Base-by-base conservation (phyloP, 495 filamentous ascomycete genomes). In the Lasiosphaeria ovina region DNA sequence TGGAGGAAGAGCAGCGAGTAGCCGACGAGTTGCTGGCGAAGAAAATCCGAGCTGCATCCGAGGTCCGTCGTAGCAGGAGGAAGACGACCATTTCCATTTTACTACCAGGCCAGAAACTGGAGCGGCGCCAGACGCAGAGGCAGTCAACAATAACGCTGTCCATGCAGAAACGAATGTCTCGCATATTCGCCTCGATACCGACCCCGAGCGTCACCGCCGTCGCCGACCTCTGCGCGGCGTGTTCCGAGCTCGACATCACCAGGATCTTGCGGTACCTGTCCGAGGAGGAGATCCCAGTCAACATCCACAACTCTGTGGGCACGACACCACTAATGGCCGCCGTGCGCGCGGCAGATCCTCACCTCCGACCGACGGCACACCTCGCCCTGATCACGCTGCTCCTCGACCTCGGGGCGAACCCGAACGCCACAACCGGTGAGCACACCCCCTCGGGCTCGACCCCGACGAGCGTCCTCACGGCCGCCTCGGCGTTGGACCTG, bases 391-490 rank as follows among this genome's bases (percentile, higher is more conserved):
- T 71, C 6, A 36, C 42, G 0, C 55, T 71, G 17, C 36, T 71
- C 0, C 62, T 71, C 0, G 69, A 69, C 31, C 60, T 38, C 52
- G 69, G 69, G 4, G 69, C 69, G 0, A 60, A 71, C n/a, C 51
- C 62, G 0, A 63, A 70, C 17, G 45, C 50, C 1, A 53, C 36
- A 1, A 35, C 47, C 6, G 32, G n/a, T 4, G 47, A 24, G 16
- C 17, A 35, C 48, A 6, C 47, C 49, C 49, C 10, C 48, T 2
- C 4, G 35, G 49, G 24, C 7, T n/a, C 52, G 44, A 52, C 60
- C 17, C 16, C 45, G 1, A 35, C 53, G 24, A 62, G 56, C 9
- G 24, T 52, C n/a, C 12, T 71, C 0, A 45, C 55, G 16, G 33
- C 58, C 0, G 66, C 64, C 2, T 64, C 54, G 34, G 16, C 56